Conservation (phyloP, 2,329 filamentous ascomycete species). For the Fusarium napiforme region DNA sequence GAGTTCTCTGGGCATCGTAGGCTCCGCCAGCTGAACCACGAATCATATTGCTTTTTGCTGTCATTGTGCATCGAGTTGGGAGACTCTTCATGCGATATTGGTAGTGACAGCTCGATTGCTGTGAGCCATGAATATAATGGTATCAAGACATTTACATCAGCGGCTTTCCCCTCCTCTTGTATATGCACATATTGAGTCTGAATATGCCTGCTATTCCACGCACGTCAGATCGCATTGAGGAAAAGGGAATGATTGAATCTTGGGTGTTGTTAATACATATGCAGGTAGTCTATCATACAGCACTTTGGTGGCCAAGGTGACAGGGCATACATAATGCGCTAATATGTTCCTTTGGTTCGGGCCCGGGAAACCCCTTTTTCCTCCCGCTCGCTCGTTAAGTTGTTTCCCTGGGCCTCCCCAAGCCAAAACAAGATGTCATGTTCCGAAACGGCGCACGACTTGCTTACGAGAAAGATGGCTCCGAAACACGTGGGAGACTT, state of each 20-base stretch:
- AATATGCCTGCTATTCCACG: not conserved
- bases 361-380: conserved; percentile 37
- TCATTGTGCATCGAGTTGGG: not conserved
- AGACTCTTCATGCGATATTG: not conserved
- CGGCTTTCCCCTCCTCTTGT: not conserved
- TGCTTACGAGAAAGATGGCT: conserved; percentile 32
- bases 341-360: conserved; percentile 26
- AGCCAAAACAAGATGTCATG: conserved; percentile 30
- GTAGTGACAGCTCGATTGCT: not conserved
- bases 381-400: conserved; percentile 30
- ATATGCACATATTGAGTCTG: not conserved
- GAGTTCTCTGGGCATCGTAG: not conserved
- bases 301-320: conserved; percentile 1
- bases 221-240: not conserved
- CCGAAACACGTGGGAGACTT: conserved; percentile 45
- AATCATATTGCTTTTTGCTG: not conserved
- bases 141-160: not conserved
- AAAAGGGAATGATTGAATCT: not conserved
- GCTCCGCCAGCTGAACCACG: not conserved
- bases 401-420: conserved; percentile 27
- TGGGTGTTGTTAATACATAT: not conserved
- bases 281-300: not conserved
- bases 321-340: conserved; percentile 34
- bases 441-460: conserved; percentile 21
- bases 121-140: not conserved